phyloP scores from a whole-genome alignment of 805 yeast species.

The Wickerhamomyces ciferrii region DNA sequence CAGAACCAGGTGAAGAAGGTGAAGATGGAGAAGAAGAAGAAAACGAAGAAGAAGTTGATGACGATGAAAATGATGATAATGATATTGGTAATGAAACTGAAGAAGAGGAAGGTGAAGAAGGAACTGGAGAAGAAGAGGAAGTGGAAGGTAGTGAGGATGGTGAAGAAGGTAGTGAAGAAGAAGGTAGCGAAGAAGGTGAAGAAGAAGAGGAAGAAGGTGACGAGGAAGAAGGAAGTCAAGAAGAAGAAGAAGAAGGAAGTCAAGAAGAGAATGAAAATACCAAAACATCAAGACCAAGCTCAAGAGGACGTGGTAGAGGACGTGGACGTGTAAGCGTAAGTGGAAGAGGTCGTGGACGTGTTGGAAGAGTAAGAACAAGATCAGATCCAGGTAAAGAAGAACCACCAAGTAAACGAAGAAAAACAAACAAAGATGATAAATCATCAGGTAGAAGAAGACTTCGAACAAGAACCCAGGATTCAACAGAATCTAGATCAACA shows the following conservation, averaged over 20 bases:
- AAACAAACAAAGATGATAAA: not conserved
- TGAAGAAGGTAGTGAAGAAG: constrained; percentile 9
- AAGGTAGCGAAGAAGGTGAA: constrained; percentile 13
- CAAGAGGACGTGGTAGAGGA: constrained; percentile 11
- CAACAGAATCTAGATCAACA: constrained; percentile 8
- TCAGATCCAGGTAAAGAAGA: constrained; percentile 5
- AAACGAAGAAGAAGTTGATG: constrained; percentile 1
- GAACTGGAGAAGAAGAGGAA: constrained; percentile 8
- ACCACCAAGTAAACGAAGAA: not conserved
- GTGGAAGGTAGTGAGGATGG: constrained; percentile 9
- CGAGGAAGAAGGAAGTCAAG: constrained; percentile 7
- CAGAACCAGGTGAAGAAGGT: constrained; percentile 1
- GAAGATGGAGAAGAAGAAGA: constrained; percentile 12
- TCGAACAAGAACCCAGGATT: constrained; percentile 2
- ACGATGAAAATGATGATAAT: not conserved
- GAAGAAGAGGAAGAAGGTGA: constrained; percentile 8
- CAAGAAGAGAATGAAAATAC: not conserved
- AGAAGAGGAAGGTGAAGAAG: constrained; percentile 4
- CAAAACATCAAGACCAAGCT: not conserved
- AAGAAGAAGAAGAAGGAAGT: constrained; percentile 9
- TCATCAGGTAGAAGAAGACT: constrained; percentile 5
- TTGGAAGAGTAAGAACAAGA: constrained; percentile 3
- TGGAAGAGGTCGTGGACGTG: not conserved
- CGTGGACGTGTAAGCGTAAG: constrained; percentile 5
- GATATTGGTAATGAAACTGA: constrained; percentile 1